Evolutionary conservation across 2,329 filamentous ascomycete genomes (phyloP), one percentile per base, ranked within the genome.

Genomic region (Penicillium occitanis): DNA sequence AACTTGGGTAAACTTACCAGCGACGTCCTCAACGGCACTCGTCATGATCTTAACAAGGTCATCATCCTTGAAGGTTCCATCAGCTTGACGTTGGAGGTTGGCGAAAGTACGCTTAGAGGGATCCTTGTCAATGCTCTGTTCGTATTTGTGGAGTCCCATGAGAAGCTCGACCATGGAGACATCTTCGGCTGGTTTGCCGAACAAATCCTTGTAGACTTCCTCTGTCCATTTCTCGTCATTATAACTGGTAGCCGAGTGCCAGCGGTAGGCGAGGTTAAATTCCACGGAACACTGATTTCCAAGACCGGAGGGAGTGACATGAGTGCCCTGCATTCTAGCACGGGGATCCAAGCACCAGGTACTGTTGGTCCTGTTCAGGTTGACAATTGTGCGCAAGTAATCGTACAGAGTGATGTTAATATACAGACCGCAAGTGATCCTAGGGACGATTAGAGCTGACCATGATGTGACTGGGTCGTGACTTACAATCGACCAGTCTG

Each of bases 181-280:
- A 8, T 86, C 78, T 51, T 83, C 73, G 14, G 84, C 78, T 65
- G 88, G 79, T 76, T 88, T 87, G 59, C 85, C 84, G 69, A 92
- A 88, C 1, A 91, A 76, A 50, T 86, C 79, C 1, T 80, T 76
- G 73, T 91, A 92, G 68, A 91, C 84, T 13, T 89, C 82, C 70
- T 92, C 85, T 25, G 92, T 90, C 91, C 92, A 96, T 70, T 88
- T 84, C 73, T 95, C 92, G 72, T 96, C 92, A 69, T 86, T 88
- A 66, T 87, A 85, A 44, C 85, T 86, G 71, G 95, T 91, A 70
- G 90, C 88, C 2, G 91, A 92, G 80, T 96, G 92, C 91, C 92
- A 96, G 69, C 92, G 85, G 76, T 96, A 96, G 70, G 91, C 90
- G 10, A 96, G 83, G 74, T 95, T 96, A 83, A 96, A 96, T 79